Conservation (phyloP, 2,329 filamentous ascomycete species). For the Aspergillus alliaceus region DNA sequence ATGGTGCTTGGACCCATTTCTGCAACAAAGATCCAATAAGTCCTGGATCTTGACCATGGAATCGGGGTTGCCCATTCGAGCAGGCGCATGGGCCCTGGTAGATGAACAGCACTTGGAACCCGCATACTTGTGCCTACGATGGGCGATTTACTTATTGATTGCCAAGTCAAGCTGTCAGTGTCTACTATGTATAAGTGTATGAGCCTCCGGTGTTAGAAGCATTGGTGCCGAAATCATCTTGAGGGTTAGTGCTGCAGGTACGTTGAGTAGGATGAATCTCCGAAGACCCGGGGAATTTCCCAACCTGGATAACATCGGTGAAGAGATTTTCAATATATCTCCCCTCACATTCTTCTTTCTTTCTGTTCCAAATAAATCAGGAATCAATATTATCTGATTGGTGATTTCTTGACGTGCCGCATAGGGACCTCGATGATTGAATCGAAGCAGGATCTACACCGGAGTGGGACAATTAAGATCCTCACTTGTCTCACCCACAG, state of each 20-base stretch:
- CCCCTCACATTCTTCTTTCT: neutral
- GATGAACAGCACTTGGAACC: neutral
- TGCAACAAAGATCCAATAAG: neutral
- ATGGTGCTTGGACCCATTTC: neutral
- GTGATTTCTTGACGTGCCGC: neutral
- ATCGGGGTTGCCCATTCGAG: neutral
- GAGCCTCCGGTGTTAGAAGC: neutral
- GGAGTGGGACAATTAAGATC: constrained; percentile 7
- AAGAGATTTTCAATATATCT: neutral
- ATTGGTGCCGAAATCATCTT: neutral
- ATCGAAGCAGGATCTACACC: constrained; percentile 9
- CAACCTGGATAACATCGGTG: neutral
- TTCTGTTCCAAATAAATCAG: too few relatives aligned
- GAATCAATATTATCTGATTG: neutral
- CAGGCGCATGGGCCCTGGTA: neutral
- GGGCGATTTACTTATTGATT: neutral
- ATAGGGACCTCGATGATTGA: constrained; percentile 4
- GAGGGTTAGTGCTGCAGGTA: neutral
- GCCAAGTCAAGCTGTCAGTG: neutral
- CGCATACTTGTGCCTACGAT: neutral
- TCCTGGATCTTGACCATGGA: neutral
- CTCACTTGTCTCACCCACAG: constrained; percentile 15
- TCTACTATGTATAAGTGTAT: neutral
- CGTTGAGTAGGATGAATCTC: neutral
- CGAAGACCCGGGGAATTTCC: neutral